phyloP scores from a whole-genome alignment of 1,139 yeast species.

The Magnusiomyces paraingens region DNA sequence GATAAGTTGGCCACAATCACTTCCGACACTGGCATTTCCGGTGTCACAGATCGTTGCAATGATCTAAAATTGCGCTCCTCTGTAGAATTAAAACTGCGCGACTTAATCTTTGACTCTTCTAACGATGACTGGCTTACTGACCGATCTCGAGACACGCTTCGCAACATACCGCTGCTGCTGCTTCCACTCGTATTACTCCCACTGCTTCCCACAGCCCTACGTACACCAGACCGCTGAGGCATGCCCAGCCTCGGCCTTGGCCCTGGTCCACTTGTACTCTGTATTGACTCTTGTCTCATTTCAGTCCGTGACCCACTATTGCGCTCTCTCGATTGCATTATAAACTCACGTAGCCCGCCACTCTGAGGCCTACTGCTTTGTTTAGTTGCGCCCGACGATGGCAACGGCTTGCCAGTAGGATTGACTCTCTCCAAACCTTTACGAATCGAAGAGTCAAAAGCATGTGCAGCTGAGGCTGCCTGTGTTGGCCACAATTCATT shows the following conservation, averaged over 20 bases:
- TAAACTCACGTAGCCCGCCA: not conserved
- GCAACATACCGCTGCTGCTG: no score
- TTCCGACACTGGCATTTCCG: not conserved
- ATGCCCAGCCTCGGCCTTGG: not conserved
- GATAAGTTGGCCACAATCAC: not conserved
- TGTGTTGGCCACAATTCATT: constrained; percentile 42
- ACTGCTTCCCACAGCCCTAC: not conserved
- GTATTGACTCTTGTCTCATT: not conserved
- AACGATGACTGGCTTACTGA: not conserved
- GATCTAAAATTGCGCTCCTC: not conserved
- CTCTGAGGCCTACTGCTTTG: not conserved
- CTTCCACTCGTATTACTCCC: no score
- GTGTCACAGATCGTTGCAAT: not conserved
- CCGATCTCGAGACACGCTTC: no score
- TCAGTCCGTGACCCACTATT: not conserved
- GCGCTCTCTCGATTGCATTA: not conserved
- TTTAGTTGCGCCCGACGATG: not conserved
- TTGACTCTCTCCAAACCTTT: constrained; percentile 51
- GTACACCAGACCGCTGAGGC: not conserved
- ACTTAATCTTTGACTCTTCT: not conserved
- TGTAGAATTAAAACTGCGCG: not conserved
- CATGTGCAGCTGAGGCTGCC: constrained; percentile 35
- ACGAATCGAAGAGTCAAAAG: constrained; percentile 44
- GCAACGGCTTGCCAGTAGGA: constrained; percentile 13
- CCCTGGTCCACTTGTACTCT: not conserved